These are phyloP conservation scores for Agrocybe pediades DNA, from an alignment of 768 basidiomycete genomes.

Conservation along the genomic window DNA sequence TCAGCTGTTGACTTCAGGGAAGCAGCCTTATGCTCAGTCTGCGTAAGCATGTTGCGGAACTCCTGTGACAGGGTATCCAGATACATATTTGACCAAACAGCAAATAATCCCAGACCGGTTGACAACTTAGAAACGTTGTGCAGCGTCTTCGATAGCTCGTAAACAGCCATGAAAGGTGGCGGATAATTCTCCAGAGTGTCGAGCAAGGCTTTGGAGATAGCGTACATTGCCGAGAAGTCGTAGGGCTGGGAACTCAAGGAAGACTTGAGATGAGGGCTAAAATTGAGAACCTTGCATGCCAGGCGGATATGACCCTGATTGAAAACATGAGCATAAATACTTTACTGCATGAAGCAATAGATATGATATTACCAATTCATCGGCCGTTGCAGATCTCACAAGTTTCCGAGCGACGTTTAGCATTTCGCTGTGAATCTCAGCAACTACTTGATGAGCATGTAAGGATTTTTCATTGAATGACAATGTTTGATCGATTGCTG, in stretches of 20 bases:
- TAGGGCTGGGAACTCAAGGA: conserved; percentile 39
- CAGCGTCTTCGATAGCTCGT: conserved; percentile 37
- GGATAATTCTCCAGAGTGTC: conserved; percentile 39
- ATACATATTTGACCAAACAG: conserved; percentile 67
- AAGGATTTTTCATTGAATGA: conserved; percentile 10
- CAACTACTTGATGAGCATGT: conserved; percentile 5
- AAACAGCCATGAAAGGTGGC: conserved; percentile 33
- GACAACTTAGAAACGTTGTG: conserved; percentile 54
- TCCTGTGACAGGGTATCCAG: conserved; percentile 21
- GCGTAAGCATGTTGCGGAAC: conserved; percentile 2
- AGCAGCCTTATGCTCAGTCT: conserved; percentile 14
- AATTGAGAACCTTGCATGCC: conserved; percentile 36
- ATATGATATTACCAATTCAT: conserved; percentile 5
- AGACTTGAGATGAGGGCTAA: conserved; percentile 44
- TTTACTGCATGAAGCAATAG: background rate
- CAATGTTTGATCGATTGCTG: background rate
- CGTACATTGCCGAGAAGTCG: conserved; percentile 69
- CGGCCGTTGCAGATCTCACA: background rate
- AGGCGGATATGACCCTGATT: conserved; percentile 32
- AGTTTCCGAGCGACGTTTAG: conserved; percentile 1
- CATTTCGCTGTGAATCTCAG: conserved; percentile 8
- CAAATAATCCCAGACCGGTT: conserved; percentile 70
- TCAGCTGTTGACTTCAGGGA: conserved; percentile 19
- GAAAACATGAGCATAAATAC: background rate
- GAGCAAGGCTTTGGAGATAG: conserved; percentile 55